phyloP scores from a whole-genome alignment of 106 monocot species.

The Amphibolis antarctica region DNA sequence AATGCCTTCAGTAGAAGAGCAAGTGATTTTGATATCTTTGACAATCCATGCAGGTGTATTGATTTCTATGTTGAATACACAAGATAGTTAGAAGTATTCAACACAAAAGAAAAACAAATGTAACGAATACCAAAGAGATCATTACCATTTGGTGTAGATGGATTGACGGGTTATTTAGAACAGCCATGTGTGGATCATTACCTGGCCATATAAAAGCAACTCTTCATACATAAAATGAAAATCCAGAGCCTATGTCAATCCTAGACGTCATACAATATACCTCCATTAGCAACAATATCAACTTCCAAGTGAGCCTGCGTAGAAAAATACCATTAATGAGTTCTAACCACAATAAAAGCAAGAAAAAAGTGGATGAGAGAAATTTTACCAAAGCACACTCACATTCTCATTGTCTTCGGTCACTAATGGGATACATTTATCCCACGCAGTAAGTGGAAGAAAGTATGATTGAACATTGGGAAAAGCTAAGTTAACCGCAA shows the following conservation, averaged over 20 bases:
- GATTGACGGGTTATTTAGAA: slow-evolving; percentile 45
- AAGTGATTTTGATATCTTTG: slow-evolving; percentile 56
- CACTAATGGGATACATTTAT: too few species aligned
- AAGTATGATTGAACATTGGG: too few species aligned
- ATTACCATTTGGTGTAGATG: slow-evolving; percentile 76
- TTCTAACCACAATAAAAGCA: not conserved
- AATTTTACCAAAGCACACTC: not conserved
- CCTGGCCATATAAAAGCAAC: slow-evolving; percentile 26
- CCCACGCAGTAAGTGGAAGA: too few species aligned
- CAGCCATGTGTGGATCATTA: slow-evolving; percentile 57
- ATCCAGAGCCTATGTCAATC: not conserved
- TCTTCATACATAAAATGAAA: not conserved
- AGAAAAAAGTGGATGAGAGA: not conserved
- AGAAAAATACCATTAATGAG: not conserved
- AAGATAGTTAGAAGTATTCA: not conserved
- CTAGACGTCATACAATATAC: slow-evolving; percentile 11
- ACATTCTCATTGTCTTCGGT: not conserved
- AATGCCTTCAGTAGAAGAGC: slow-evolving; percentile 70
- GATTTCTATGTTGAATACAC: slow-evolving; percentile 35
- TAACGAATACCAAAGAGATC: not conserved
- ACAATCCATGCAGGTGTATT: slow-evolving; percentile 41
- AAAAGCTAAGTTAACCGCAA: too few species aligned
- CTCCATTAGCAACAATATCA: slow-evolving; percentile 92
- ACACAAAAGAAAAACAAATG: not conserved
- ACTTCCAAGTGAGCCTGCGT: slow-evolving; percentile 76